Base-by-base conservation (phyloP, 2,329 filamentous ascomycete genomes). In the Corinectria fuckeliana region DNA sequence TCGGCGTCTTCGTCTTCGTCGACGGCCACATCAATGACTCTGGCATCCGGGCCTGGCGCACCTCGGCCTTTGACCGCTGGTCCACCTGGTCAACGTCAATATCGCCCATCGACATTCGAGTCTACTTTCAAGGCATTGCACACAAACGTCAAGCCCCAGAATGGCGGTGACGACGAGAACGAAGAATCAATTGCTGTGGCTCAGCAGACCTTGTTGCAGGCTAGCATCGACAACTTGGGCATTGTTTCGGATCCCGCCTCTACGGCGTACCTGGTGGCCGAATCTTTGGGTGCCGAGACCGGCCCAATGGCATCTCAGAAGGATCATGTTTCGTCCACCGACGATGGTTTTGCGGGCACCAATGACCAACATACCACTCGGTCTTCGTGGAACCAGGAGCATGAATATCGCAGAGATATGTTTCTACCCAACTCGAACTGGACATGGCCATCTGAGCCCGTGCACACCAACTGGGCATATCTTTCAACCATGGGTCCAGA, bases 31-130 rank as follows among this genome's bases (percentile, higher is more conserved):
- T 63, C 62, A n/a, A 63, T 56, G 41, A 61, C 66, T n/a, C 69
- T 75, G 16, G 67, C 75, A 3, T 71, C 68, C 23, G 74, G 74
- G 1, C 72, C 75, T 1, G 81, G 81, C 5, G 77, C 76, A 16
- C 83, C 82, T n/a, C 76, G 72, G 20, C 83, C 83, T 9, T 67
- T 85, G 62, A 85, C 81, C 18, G 83, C 83, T 25, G 83, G 83
- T 2, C 83, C 83, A 39, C 83, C 83, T 11, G 83, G 83, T 18
- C 80, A 82, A 59, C 80, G 83, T 39, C 81, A 82, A 56, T 80
- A 79, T 63, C 80, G 76, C 18, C 74, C 80, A n/a, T 75, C 77
- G 21, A 76, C 76, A 2, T 74, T 80, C 30, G 79, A 82, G 25
- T 69, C 72, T 8, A 72, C 74, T 2, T 69, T 76, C 57, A 77